Evolutionary conservation across 1,139 yeast species (phyloP), one percentile per base, ranked within the genome.

Genomic region (Blastobotrys raffinosifermentans): DNA sequence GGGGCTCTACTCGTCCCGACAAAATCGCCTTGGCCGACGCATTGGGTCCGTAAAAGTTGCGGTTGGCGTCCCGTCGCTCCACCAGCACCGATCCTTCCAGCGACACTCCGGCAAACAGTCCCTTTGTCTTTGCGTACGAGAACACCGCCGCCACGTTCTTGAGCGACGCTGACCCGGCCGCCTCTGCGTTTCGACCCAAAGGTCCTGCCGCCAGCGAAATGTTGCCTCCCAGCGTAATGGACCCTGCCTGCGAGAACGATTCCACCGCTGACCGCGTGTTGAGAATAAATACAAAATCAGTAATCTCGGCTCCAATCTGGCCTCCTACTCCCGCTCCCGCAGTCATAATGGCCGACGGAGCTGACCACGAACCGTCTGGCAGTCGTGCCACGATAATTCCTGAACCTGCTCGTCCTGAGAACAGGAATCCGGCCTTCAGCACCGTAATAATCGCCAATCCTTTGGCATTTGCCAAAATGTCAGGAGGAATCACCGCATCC

Each of bases 311-410:
- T 29, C 98, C 98, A 49, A 91, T 76, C 65, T 87, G 94, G 29
- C 98, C 98, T 41, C 98, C 98, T 4, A 93, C 96, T 55, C 98
- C 97, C 2, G 96, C 97, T 51, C 98, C 98, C 1, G 96, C 97
- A 18, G 96, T 84, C 35, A 79, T 80, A 51, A 91, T 82, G 7
- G 96, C 98, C 2, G 95, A 81, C 1, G 98, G 98, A 1, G 97
- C 93, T n/a, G 96, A 86, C 98, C 98, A 91, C 4, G 60, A 64
- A 1, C 97, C 97, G 61, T 91, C 98, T 2, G 93, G 93, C 37
- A 91, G 70, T 45, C 97, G 70, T 4, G 97, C 96, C 19, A 91
- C 93, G 46, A 91, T 83, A 23, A 91, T 86, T 46, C 98, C 98
- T 1, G 96, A 85, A 17, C 98, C 98, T 2, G 96, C 97, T 60